Evolutionary conservation across 1,139 yeast species (phyloP).

Genomic region (Geotrichum candidum): DNA sequence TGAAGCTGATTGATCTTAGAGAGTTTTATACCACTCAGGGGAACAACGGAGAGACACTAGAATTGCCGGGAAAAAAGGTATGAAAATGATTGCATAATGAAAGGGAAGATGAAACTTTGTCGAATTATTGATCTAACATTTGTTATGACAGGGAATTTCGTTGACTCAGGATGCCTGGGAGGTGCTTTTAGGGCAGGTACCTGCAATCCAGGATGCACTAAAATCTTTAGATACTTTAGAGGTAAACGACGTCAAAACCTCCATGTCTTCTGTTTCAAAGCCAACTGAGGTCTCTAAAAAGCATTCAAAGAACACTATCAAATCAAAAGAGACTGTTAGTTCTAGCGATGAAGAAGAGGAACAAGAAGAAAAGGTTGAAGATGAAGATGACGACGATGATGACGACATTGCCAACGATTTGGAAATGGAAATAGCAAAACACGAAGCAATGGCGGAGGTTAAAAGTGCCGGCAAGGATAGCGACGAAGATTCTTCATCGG

Average conservation of each 20-base stretch:
- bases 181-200: conserved; percentile 46
- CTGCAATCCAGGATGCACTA: conserved; percentile 57
- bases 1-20: conserved; percentile 67
- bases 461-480: background rate
- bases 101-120: background rate
- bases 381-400: conserved; percentile 11
- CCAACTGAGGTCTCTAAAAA: conserved; percentile 1
- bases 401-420: conserved; percentile 8
- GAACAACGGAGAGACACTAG: conserved; percentile 40
- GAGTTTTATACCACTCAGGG: conserved; percentile 63
- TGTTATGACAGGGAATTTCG: conserved; percentile 52
- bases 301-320: background rate
- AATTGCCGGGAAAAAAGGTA: conserved; percentile 70
- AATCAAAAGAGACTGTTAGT: background rate
- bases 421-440: conserved; percentile 13
- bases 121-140: background rate
- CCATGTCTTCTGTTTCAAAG: background rate
- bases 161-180: conserved; percentile 67
- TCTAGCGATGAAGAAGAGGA: conserved; percentile 15
- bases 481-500: conserved; percentile 4
- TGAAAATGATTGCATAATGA: conserved; percentile 15
- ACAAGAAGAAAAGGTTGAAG: conserved; percentile 12
- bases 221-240: conserved; percentile 25
- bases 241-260: background rate
- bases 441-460: conserved; percentile 11